Evolutionary conservation across 2,329 filamentous ascomycete species (phyloP), one percentile per base, ranked within the genome.

Genomic region (Metarhizium sp.): DNA sequence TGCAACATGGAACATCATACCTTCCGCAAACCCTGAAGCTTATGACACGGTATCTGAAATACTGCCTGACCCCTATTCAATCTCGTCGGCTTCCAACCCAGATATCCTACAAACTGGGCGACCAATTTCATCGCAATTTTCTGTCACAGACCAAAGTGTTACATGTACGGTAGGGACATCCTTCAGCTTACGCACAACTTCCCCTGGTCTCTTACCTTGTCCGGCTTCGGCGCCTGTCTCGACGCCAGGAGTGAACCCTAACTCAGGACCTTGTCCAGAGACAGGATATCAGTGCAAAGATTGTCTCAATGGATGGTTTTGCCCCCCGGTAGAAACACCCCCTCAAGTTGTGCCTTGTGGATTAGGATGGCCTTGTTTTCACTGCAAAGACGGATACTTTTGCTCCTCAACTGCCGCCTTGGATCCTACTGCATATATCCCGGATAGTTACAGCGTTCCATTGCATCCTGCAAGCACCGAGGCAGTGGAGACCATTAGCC

Each of bases 231-330:
- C 20, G 13, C 8, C 20, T 4, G 6, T 43, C 13, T 25, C 7
- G 38, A 43, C 20, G 5, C 13, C 36, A 18, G 46, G 10, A 20
- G 18, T 30, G n/a, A 30, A 16, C n/a, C 45, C 40, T 29, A 16
- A 38, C 25, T 36, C 43, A 20, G 60, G 59, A 6, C 58, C 64
- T 6, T 67, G 65, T 32, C 61, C 64, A 1, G 64, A 62, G 6
- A 58, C 55, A 46, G 66, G 67, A 0, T 67, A 64, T 42, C 58
- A 55, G 5, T 69, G 67, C 52, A 52, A 58, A 2, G 66, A 69
- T 18, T 69, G 67, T 42, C 59, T 64, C 6, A 58, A 67, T 46
- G 65, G 66, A 6, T 66, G 66, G 66, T 68, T 69, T 47, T 69
- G 65, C 51, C 66, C 67, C 45, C 65, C 66, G 6, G 57, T 61